Conservation (phyloP, 352 stramenopile species). For the Phytophthora constricta region DNA sequence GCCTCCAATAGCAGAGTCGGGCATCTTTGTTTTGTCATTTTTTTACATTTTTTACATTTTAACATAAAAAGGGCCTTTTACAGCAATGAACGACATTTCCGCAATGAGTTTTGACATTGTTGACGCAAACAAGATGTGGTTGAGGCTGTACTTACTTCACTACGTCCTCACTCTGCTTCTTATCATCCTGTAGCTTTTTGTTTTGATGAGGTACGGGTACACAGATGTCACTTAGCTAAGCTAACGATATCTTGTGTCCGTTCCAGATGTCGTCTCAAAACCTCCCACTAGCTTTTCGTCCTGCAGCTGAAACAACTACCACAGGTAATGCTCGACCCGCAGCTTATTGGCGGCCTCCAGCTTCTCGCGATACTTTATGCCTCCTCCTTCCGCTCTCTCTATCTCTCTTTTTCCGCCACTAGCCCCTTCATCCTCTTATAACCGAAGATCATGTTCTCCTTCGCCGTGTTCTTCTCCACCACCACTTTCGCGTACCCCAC, state of each 20-base stretch:
- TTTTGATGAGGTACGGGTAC: too few relatives aligned
- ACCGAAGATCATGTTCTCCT: constrained; percentile 94
- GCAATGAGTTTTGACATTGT: neutral
- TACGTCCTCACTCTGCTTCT: too few relatives aligned
- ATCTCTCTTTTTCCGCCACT: constrained; percentile 86
- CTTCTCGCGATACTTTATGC: constrained; percentile 86
- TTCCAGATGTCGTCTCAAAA: too few relatives aligned
- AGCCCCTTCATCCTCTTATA: constrained; percentile 97
- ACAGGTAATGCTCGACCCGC: constrained; percentile 94
- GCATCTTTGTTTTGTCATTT: too few relatives aligned
- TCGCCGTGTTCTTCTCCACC: constrained; percentile 92
- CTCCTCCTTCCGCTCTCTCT: constrained; percentile 96
- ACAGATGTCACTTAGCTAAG: too few relatives aligned
- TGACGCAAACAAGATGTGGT: too few relatives aligned
- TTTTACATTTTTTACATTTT: neutral
- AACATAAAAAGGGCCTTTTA: neutral
- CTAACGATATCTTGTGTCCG: too few relatives aligned
- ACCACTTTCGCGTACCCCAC: constrained; percentile 85
- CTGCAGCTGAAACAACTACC: constrained; percentile 96
- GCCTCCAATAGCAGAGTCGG: too few relatives aligned
- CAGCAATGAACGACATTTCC: neutral
- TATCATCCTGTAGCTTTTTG: too few relatives aligned
- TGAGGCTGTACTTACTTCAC: too few relatives aligned
- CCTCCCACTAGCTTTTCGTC: too few relatives aligned
- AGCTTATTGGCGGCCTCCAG: constrained; percentile 68